Percentiles rank a stretch among this genome's conserved stretches.
Evolutionary conservation across 2,329 filamentous ascomycete genomes (phyloP).

Genomic region (Pestalotiopsis fici): DNA sequence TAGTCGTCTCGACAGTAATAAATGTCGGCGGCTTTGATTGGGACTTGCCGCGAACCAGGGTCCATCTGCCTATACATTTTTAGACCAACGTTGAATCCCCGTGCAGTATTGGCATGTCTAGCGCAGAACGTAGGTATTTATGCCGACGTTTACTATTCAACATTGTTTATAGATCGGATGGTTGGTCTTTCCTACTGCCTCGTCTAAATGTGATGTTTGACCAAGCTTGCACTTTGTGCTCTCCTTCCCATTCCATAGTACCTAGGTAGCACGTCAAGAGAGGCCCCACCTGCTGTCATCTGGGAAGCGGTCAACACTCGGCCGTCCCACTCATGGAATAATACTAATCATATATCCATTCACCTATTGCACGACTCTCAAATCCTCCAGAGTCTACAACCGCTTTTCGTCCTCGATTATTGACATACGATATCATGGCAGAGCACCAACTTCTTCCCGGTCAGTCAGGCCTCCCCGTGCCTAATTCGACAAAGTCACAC

Average conservation of each 20-base stretch:
- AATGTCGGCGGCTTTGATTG: too few species aligned
- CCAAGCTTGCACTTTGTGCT: background rate
- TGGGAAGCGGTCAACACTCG: background rate
- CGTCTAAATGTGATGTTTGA: background rate
- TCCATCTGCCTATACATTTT: too few species aligned
- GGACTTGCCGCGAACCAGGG: too few species aligned
- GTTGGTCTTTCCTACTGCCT: background rate
- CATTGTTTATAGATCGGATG: too few species aligned
- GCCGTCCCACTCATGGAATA: background rate
- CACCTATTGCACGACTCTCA: background rate
- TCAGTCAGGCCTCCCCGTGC: slow-evolving; percentile 59
- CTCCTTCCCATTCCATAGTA: background rate
- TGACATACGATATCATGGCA: background rate
- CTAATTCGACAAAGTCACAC: slow-evolving; percentile 65
- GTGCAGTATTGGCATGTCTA: too few species aligned
- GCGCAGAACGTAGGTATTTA: too few species aligned
- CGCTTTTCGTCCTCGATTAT: background rate
- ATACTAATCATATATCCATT: background rate
- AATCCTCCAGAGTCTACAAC: background rate
- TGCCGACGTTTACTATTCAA: too few species aligned
- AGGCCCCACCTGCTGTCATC: background rate
- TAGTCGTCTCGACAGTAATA: too few species aligned
- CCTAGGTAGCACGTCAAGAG: background rate
- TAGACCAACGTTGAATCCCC: too few species aligned
- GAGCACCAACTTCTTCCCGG: slow-evolving; percentile 14